These are phyloP conservation scores for Carex arenaria DNA, from an alignment of 202 grass and related monocot genomes.

Conservation along the genomic window DNA sequence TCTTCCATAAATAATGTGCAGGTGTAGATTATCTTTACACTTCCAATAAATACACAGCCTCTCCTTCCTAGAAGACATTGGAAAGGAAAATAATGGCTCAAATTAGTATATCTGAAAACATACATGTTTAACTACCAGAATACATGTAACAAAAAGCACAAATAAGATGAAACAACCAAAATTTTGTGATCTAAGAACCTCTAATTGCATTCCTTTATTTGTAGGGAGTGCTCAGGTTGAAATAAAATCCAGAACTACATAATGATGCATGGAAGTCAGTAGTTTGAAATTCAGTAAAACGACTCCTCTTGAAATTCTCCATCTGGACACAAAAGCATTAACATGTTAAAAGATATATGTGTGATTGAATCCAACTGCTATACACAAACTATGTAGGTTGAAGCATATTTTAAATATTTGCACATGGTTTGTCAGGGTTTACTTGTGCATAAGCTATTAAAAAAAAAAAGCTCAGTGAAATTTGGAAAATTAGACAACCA, in stretches of 20 bases:
- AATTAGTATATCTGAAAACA: background rate
- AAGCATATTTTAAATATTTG: background rate
- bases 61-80: background rate
- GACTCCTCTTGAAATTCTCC: slow-evolving; percentile 53
- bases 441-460: background rate
- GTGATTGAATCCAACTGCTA: background rate
- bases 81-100: background rate
- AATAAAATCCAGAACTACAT: background rate
- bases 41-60: background rate
- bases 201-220: background rate
- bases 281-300: background rate
- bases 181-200: background rate
- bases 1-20: background rate
- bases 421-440: background rate
- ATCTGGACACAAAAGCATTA: slow-evolving; percentile 36
- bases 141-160: background rate
- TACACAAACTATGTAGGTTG: background rate
- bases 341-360: background rate
- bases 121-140: background rate
- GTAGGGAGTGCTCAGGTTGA: background rate
- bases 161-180: background rate
- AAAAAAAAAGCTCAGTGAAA: background rate
- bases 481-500: background rate
- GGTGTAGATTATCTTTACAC: background rate
- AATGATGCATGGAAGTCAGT: background rate